Evolutionary conservation across 2,329 filamentous ascomycete species (phyloP).

Genomic region (Fusarium sp.): DNA sequence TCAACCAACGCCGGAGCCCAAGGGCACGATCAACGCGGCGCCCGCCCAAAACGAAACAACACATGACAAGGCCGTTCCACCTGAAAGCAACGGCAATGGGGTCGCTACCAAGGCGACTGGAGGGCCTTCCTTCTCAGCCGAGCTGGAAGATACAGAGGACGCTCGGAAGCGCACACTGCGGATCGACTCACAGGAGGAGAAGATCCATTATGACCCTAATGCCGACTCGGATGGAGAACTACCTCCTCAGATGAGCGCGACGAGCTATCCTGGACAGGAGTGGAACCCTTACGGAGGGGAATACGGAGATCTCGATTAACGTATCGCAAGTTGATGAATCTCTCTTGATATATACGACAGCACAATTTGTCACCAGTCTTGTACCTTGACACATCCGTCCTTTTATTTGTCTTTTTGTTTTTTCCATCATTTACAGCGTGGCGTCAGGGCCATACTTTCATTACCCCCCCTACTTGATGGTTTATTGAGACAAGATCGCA

Average conservation of each 20-base stretch:
- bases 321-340: neutral
- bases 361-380: constrained; percentile 2
- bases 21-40: neutral
- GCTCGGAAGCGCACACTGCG: constrained; percentile 59
- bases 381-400: neutral
- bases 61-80: neutral
- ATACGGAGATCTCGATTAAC: constrained; percentile 45
- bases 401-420: constrained; percentile 4
- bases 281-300: constrained; percentile 69
- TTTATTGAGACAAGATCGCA: constrained; percentile 12
- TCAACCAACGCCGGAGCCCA: constrained; percentile 6
- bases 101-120: constrained; percentile 3
- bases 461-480: neutral
- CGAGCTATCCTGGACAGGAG: constrained; percentile 77
- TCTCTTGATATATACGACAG: neutral
- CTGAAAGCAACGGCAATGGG: constrained; percentile 9
- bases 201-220: constrained; percentile 59
- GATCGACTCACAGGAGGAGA: constrained; percentile 63
- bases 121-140: constrained; percentile 44
- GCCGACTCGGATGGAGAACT: constrained; percentile 48
- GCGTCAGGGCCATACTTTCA: constrained; percentile 28
- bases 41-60: neutral
- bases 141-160: constrained; percentile 57
- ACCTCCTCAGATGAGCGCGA: constrained; percentile 71
- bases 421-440: constrained; percentile 19